Evolutionary conservation across 1,284 basidiomycete genomes (phyloP).

Genomic region (Leccinum solheimii): DNA sequence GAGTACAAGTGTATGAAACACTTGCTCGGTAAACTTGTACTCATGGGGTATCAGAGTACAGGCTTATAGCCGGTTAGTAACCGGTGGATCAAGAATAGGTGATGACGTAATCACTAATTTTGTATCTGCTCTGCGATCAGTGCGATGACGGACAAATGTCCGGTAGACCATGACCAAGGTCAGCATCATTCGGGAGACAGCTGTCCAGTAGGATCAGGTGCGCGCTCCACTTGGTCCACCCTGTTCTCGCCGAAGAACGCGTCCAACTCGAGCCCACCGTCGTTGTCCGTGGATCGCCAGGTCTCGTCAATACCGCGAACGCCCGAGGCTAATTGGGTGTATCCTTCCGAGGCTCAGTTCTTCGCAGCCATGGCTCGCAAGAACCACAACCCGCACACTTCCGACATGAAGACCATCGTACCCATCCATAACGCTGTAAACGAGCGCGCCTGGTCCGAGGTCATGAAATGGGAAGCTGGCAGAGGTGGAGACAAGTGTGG

Average conservation of each 20-base stretch:
- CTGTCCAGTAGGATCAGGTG: constrained; percentile 44
- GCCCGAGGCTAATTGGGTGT: constrained; percentile 84
- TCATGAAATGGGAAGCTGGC: constrained; percentile 87
- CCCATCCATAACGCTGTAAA: constrained; percentile 99
- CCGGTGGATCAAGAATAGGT: neutral
- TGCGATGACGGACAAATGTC: constrained; percentile 57
- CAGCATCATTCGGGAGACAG: constrained; percentile 28
- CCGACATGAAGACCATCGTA: constrained; percentile 94
- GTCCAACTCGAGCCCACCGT: constrained; percentile 34
- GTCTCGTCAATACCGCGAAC: constrained; percentile 86
- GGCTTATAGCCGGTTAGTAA: neutral
- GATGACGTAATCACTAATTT: constrained; percentile 28
- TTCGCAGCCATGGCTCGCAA: constrained; percentile 95
- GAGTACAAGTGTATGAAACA: neutral
- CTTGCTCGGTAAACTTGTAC: neutral
- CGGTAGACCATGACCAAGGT: constrained; percentile 49
- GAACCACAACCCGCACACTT: constrained; percentile 78
- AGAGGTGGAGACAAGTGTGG: constrained; percentile 81
- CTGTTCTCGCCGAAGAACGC: constrained; percentile 39
- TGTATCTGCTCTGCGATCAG: neutral
- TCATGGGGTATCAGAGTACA: neutral
- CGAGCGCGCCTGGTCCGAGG: constrained; percentile 91
- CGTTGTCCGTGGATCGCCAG: constrained; percentile 70
- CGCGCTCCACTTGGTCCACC: constrained; percentile 53
- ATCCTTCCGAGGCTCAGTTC: constrained; percentile 98